phyloP scores from a whole-genome alignment of 805 yeast genomes.

The Nakazawaea populi region DNA sequence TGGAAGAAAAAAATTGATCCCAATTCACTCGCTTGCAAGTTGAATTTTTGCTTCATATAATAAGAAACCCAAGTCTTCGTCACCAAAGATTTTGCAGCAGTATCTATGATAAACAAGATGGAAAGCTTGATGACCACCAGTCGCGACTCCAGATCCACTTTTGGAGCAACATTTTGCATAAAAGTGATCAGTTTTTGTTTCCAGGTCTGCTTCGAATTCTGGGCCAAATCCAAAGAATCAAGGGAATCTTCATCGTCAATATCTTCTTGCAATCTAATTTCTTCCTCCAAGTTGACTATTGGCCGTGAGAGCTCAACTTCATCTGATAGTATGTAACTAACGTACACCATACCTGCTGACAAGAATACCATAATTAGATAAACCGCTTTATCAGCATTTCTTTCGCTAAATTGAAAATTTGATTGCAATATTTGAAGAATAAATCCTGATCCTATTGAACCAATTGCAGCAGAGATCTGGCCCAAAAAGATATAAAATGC shows the following conservation, averaged over 20 bases:
- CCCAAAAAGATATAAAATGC: slow-evolving; percentile 54
- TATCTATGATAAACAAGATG: slow-evolving; percentile 33
- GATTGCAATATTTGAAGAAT: slow-evolving; percentile 18
- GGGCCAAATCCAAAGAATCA: neutral
- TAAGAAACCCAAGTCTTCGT: slow-evolving; percentile 41
- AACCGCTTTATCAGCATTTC: slow-evolving; percentile 24
- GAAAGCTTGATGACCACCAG: slow-evolving; percentile 28
- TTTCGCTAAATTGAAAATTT: slow-evolving; percentile 16
- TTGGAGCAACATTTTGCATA: slow-evolving; percentile 12
- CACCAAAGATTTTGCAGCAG: slow-evolving; percentile 37
- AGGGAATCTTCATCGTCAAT: slow-evolving; percentile 1
- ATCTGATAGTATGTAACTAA: slow-evolving; percentile 16
- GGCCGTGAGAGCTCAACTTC: slow-evolving; percentile 1
- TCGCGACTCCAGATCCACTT: slow-evolving; percentile 15
- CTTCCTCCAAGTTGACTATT: slow-evolving; percentile 1
- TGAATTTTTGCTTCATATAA: slow-evolving; percentile 32
- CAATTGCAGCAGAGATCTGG: slow-evolving; percentile 39
- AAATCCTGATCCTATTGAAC: slow-evolving; percentile 35
- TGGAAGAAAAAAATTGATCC: slow-evolving; percentile 35
- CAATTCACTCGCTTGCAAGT: slow-evolving; percentile 26
- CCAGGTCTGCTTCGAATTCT: neutral
- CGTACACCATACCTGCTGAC: slow-evolving; percentile 16
- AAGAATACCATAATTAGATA: slow-evolving; percentile 20
- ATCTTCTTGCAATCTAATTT: neutral
- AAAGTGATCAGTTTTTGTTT: neutral